Base-by-base conservation (phyloP, 2,329 filamentous ascomycete genomes). In the Thelonectria rubi region DNA sequence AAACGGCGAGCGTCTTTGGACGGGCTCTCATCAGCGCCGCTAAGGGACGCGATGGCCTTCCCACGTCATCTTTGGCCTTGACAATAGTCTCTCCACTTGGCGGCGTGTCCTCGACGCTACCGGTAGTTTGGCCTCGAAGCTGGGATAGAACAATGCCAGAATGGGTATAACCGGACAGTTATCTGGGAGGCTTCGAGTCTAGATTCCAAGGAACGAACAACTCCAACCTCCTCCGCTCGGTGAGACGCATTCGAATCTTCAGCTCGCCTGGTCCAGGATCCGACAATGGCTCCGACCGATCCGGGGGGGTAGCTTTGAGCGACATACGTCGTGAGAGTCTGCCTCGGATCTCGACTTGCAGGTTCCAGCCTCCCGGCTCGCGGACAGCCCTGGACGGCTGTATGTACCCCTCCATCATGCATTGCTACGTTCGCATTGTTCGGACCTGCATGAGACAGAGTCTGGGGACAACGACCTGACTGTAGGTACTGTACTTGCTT, bases 1-100 rank as follows among this genome's bases (percentile, higher is more conserved):
- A 47, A 30, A 43, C 20, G 50, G 39, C 43, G 54, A 59, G 57
- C 69, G 56, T 63, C 55, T 51, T 37, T 21, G 21, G 45, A 54
- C 59, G 58, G 54, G 55, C 67, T 62, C 18, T 66, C 42, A 51
- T 55, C 55, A 61, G 42, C 52, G 45, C 58, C 63, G 60, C 57
- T 59, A 21, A 58, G 55, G 37, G 49, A 60, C 37, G 52, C 62
- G 30, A 67, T 62, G 57, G 46, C 51, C 54, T 55, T 61, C 57
- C 20, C 65, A 71, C 66, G 66, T 70, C 68, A 71, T 61, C 51
- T 30, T 40, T 58, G 53, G 58, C 45, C 30, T 51, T 43, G 47
- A 62, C 61, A 53, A 42, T 60, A 54, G 40, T 32, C 39, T 63
- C 65, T 69, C 69, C 69, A 71, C 69, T 71, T 71, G 54, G 69